phyloP scores from a whole-genome alignment of 805 yeast genomes.

The Pichia rugopelliculosa region DNA sequence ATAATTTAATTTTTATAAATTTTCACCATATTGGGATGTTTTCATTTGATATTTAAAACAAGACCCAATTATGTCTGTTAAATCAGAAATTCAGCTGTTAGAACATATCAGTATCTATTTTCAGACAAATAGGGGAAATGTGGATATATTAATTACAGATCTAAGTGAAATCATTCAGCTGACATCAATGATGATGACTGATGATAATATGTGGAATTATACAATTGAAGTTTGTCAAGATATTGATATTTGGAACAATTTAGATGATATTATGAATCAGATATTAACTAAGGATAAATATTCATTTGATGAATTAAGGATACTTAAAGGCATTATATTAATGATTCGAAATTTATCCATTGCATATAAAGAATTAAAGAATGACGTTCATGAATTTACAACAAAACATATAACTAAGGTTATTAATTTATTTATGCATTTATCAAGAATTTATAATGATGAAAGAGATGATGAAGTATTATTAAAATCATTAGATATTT shows the following conservation, averaged over 20 bases:
- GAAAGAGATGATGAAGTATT: not conserved
- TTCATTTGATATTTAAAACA: no score
- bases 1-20: no score
- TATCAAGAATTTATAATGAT: not conserved
- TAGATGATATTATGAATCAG: not conserved
- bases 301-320: not conserved
- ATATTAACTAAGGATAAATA: not conserved
- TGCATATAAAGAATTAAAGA: not conserved
- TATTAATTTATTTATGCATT: not conserved
- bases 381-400: not conserved
- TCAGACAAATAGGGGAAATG: not conserved
- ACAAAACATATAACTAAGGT: not conserved
- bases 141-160: not conserved
- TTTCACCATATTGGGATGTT: no score
- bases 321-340: conserved; percentile 4
- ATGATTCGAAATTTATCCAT: conserved; percentile 5
- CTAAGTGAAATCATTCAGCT: conserved; percentile 5
- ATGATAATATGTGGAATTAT: conserved; percentile 7
- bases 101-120: not conserved
- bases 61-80: not conserved
- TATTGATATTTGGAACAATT: not conserved
- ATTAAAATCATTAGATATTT: conserved; percentile 3
- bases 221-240: not conserved
- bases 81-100: not conserved
- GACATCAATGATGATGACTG: conserved; percentile 8